Conservation (phyloP, 257 asterid species). For the Solanum dulcamara region DNA sequence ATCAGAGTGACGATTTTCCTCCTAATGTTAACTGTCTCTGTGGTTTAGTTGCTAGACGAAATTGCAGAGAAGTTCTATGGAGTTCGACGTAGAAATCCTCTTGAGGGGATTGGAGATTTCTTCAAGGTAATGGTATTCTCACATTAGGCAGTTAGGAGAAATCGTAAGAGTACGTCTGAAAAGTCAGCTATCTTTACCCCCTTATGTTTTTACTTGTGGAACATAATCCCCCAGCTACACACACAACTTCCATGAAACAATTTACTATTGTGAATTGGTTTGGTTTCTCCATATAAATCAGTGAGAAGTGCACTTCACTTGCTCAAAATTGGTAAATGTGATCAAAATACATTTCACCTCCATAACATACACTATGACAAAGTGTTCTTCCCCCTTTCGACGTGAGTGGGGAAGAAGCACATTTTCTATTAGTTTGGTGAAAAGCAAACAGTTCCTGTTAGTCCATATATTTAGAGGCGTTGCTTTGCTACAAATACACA, state of each 20-base stretch:
- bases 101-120: conserved; percentile 93
- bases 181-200: neutral
- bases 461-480: neutral
- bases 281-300: neutral
- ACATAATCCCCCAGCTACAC: neutral
- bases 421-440: neutral
- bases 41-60: conserved; percentile 70
- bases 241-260: neutral
- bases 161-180: neutral
- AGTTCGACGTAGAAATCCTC: conserved; percentile 53
- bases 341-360: neutral
- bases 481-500: neutral
- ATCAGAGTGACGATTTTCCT: too few species aligned
- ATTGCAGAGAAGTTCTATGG: conserved; percentile 81
- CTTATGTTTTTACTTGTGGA: neutral
- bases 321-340: neutral
- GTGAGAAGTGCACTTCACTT: neutral
- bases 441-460: neutral
- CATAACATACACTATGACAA: neutral
- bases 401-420: neutral
- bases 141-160: neutral
- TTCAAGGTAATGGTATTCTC: conserved; percentile 2
- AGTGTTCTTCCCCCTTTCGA: neutral
- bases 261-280: neutral
- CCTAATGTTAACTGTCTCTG: neutral